A percentile compares a stretch with the other conserved stretches of the same genome.
Conservation (phyloP, 139 green algal species). For the Yamagishiella unicocca region DNA sequence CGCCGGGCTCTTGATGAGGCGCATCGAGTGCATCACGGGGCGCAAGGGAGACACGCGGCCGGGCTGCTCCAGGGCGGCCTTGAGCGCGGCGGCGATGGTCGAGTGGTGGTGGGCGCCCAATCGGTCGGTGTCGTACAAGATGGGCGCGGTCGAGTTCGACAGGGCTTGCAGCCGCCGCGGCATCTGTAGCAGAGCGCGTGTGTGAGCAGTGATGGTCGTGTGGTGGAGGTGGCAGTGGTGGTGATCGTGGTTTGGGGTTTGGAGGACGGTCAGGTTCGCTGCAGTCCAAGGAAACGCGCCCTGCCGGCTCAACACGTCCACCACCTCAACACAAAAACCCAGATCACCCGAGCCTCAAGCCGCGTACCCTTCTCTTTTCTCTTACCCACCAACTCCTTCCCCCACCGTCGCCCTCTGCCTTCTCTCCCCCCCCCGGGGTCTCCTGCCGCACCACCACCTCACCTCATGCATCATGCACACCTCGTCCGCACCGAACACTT, state of each 20-base stretch:
- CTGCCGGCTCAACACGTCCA: no score
- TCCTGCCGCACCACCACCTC: no score
- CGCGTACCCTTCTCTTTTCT: no score
- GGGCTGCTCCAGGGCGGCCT: background rate
- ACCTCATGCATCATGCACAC: conserved; percentile 71
- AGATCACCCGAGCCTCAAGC: no score
- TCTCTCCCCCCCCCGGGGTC: background rate
- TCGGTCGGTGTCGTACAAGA: conserved; percentile 22
- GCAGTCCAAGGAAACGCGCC: no score
- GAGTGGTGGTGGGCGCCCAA: conserved; percentile 29
- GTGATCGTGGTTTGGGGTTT: no score
- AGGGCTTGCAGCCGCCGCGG: background rate
- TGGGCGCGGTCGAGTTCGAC: background rate
- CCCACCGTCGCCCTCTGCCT: background rate
- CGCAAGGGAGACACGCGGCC: conserved; percentile 60
- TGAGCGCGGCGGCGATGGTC: conserved; percentile 42
- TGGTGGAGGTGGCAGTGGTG: no score
- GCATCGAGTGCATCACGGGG: conserved; percentile 65
- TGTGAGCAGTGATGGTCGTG: no score
- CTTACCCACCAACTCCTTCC: no score
- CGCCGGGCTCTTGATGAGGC: conserved; percentile 79
- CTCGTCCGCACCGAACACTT: conserved; percentile 80
- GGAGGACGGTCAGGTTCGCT: no score
- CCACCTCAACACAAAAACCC: no score
- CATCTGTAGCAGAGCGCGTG: background rate